These are phyloP conservation scores for Mucor piriformis DNA, from an alignment of 371 early-diverging fungal genomes.

Conservation along the genomic window DNA sequence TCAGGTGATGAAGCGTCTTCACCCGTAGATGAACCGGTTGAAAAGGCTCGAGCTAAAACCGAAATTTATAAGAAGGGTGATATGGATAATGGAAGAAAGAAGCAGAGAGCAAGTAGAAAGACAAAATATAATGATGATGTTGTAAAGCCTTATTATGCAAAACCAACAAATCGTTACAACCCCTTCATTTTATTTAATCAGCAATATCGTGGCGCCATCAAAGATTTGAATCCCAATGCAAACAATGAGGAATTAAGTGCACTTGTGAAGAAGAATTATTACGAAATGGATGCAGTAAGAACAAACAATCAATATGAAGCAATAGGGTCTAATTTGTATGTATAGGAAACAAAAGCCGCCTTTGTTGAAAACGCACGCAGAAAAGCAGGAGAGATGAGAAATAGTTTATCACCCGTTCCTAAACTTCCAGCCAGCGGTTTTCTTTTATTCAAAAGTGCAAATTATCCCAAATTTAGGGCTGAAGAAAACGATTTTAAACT, in stretches of 20 bases:
- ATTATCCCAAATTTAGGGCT: background rate
- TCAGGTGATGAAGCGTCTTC: too few species aligned
- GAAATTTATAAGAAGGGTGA: too few species aligned
- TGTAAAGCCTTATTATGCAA: slow-evolving; percentile 6
- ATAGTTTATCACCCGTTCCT: background rate
- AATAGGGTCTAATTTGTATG: too few species aligned
- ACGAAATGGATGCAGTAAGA: background rate
- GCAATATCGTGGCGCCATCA: slow-evolving; percentile 10
- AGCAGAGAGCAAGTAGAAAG: background rate
- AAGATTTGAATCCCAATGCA: background rate
- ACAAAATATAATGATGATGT: too few species aligned
- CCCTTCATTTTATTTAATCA: slow-evolving; percentile 29
- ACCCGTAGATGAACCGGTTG: too few species aligned
- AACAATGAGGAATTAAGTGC: background rate
- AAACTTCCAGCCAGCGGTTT: slow-evolving; percentile 11
- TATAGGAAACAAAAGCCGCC: background rate
- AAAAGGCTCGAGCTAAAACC: too few species aligned
- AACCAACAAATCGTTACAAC: slow-evolving; percentile 22
- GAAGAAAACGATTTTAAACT: background rate
- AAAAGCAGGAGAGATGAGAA: background rate
- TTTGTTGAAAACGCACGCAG: background rate
- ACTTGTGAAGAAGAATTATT: background rate
- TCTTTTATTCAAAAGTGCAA: background rate
- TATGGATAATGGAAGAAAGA: too few species aligned
- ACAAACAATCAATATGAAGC: too few species aligned